Base-by-base conservation (phyloP, 2,329 filamentous ascomycete species). In the Fusarium mundagurra region DNA sequence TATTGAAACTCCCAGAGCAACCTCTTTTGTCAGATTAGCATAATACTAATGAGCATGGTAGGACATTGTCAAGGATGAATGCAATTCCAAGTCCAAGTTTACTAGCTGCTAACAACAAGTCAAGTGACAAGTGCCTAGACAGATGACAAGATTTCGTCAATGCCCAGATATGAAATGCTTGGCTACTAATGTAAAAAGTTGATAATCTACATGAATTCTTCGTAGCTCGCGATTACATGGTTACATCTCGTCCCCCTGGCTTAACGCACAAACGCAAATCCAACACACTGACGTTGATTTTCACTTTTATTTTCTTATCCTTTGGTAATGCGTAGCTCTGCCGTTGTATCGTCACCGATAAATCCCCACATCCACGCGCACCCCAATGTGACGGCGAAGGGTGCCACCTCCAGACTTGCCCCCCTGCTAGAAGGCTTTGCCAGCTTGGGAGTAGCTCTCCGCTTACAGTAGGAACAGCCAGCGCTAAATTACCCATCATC, bases 331-430 rank as follows among this genome's bases (percentile, higher is more conserved):
- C 48, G 36, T 44, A 45, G 31, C 60, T 59, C 39, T 38, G 41
- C 67, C 61, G 58, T 64, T 66, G 60, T 57, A 74, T 64, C 68
- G 69, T 67, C 54, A 54, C 63, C 59, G 50, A 65, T 59, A 45
- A 34, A 71, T 74, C 72, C 36, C 72, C 64, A 72, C 72, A 60
- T 24, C 38, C 33, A 27, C 45, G 63, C 61, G 50, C 71, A 77
- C 53, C 58, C 62, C 65, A 71, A 72, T 74, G 71, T 73, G 60
- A 73, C 50, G 45, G 64, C 66, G 65, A 65, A 73, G 53, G 63
- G 63, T 67, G 70, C 70, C 74, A 74, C 73, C 75, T 77, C 75
- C 67, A 72, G 75, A 77, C 72, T 71, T 60, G 38, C 50, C 62
- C 69, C 72, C 72, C 64, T 64, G 43, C 50, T 41, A 50, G 34